These are phyloP conservation scores for Pyrenochaeta sp. DNA, from an alignment of 2,329 filamentous ascomycete species.

Conservation along the genomic window DNA sequence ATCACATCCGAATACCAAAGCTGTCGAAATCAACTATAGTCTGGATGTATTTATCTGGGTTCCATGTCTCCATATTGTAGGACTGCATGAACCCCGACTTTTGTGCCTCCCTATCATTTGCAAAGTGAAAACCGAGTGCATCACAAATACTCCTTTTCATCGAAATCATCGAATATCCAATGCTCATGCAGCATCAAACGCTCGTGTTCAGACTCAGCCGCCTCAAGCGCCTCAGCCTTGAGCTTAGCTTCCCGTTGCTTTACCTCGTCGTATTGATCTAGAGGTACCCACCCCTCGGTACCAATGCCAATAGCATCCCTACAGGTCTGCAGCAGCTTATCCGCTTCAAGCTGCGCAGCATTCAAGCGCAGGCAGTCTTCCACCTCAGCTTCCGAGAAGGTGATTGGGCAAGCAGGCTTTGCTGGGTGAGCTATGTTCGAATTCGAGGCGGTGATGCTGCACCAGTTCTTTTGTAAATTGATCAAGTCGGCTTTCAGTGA, in stretches of 20 bases:
- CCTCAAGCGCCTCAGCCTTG: slow-evolving; percentile 32
- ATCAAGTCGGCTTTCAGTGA: slow-evolving; percentile 37
- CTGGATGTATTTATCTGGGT: no score
- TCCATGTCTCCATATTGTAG: no score
- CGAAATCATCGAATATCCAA: slow-evolving; percentile 43
- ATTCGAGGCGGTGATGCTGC: slow-evolving; percentile 9
- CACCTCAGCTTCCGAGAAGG: slow-evolving; percentile 27
- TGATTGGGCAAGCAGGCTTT: slow-evolving; percentile 27
- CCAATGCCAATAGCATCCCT: slow-evolving; percentile 34
- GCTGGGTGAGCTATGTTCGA: slow-evolving; percentile 8
- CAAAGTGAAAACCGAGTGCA: no score
- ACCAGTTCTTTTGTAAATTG: slow-evolving; percentile 28
- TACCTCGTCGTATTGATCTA: slow-evolving; percentile 30
- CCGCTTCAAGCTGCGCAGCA: slow-evolving; percentile 28
- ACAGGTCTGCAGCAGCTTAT: slow-evolving; percentile 31
- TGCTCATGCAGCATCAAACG: slow-evolving; percentile 22
- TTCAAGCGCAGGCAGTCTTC: slow-evolving; percentile 26
- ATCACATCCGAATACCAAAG: no score
- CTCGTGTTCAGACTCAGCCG: slow-evolving; percentile 30
- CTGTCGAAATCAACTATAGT: no score
- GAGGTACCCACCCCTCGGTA: slow-evolving; percentile 36
- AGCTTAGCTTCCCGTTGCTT: slow-evolving; percentile 18
- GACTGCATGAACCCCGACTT: no score
- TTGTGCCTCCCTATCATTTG: no score
- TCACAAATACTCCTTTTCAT: slow-evolving; percentile 39